These are phyloP conservation scores for Leccinum truebloodii DNA, from an alignment of 768 basidiomycete species.

Conservation along the genomic window DNA sequence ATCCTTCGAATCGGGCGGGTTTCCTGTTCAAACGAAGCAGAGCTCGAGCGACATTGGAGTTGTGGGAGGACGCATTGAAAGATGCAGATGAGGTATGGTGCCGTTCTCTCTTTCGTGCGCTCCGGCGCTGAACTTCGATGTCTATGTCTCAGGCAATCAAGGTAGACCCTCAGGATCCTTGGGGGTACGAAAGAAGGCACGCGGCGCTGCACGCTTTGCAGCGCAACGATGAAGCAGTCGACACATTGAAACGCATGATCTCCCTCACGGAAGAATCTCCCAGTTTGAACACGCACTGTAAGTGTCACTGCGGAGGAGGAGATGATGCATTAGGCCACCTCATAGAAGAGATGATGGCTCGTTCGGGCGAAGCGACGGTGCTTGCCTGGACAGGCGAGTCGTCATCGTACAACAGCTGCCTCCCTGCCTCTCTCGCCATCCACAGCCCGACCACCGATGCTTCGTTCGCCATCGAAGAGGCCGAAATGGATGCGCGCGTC, in stretches of 20 bases:
- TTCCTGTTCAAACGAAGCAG: constrained; percentile 14
- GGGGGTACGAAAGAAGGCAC: constrained; percentile 9
- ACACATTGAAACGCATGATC: neutral
- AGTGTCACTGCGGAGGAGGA: constrained; percentile 12
- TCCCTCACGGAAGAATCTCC: neutral
- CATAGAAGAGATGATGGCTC: constrained; percentile 13
- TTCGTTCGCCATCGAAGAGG: neutral
- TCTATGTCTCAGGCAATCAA: neutral
- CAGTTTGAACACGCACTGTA: neutral
- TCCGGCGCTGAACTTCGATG: neutral
- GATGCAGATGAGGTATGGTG: constrained; percentile 14
- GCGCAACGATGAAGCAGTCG: constrained; percentile 1
- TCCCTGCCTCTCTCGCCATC: constrained; percentile 4
- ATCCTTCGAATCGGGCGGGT: neutral
- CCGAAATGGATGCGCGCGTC: neutral
- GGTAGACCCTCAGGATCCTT: neutral
- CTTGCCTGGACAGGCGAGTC: constrained; percentile 15
- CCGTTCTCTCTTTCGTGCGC: neutral
- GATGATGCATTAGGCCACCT: constrained; percentile 13
- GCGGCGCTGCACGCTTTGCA: constrained; percentile 1
- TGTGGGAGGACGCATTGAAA: constrained; percentile 12
- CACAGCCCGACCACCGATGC: neutral
- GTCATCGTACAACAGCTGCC: constrained; percentile 17
- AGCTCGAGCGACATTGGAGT: neutral
- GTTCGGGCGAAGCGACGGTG: constrained; percentile 8